Evolutionary conservation across 2,329 filamentous ascomycete genomes (phyloP).

Genomic region (Chaetoscypha palmicola): DNA sequence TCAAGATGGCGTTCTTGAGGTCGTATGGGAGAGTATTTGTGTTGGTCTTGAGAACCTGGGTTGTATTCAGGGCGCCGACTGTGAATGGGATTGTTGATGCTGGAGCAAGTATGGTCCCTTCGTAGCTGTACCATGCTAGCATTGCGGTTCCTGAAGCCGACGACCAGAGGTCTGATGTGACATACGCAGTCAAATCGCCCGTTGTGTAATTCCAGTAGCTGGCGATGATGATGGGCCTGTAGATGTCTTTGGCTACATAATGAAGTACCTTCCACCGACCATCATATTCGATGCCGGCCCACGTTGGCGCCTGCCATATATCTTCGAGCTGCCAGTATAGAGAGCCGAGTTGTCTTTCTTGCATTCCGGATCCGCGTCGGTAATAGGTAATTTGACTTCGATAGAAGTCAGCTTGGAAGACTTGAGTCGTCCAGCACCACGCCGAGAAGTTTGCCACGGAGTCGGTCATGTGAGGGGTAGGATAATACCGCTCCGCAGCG

Average conservation of each 20-base stretch:
- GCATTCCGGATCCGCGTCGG: conserved; percentile 48
- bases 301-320: conserved; percentile 57
- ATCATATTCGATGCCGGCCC: conserved; percentile 56
- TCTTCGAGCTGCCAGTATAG: conserved; percentile 62
- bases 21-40: conserved; percentile 10
- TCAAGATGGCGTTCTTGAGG: conserved; percentile 14
- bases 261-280: conserved; percentile 58
- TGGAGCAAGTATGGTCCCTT: conserved; percentile 35
- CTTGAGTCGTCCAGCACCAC: conserved; percentile 55
- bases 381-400: conserved; percentile 55
- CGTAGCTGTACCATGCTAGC: conserved; percentile 45
- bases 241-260: conserved; percentile 50
- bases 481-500: conserved; percentile 50
- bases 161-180: conserved; percentile 51
- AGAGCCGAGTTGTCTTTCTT: conserved; percentile 50
- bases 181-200: conserved; percentile 45
- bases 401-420: conserved; percentile 59
- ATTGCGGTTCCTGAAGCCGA: conserved; percentile 38
- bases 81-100: conserved; percentile 8
- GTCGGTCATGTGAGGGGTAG: conserved; percentile 45
- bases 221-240: conserved; percentile 51
- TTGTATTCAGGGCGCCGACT: conserved; percentile 21
- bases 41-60: conserved; percentile 13
- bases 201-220: conserved; percentile 47
- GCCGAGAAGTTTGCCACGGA: conserved; percentile 50